These are phyloP conservation scores for Sclerotinia sclerotiorum DNA, from an alignment of 2,329 filamentous ascomycete species.

Conservation along the genomic window DNA sequence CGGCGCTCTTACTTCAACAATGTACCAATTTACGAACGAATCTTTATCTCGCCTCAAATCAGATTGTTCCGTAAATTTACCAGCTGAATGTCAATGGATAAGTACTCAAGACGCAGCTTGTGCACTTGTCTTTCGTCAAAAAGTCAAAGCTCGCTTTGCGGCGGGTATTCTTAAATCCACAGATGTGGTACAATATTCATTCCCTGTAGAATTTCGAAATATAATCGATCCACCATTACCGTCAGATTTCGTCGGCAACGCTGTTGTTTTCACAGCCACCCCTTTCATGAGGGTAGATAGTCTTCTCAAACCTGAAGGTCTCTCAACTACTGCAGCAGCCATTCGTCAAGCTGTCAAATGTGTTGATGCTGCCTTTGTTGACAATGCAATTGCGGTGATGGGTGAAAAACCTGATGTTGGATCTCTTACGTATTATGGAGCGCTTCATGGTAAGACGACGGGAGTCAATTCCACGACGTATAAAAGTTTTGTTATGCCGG, in stretches of 20 bases:
- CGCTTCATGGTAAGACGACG: neutral
- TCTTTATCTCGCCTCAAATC: neutral
- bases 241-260: neutral
- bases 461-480: neutral
- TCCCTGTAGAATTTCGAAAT: neutral
- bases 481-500: neutral
- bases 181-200: neutral
- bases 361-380: neutral
- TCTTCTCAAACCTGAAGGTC: neutral
- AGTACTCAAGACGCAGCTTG: constrained; percentile 1
- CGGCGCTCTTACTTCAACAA: neutral
- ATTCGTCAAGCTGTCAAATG: neutral
- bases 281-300: neutral
- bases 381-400: constrained; percentile 8
- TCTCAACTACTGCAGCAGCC: neutral
- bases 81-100: neutral
- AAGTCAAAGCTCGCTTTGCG: neutral
- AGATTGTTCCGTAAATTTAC: neutral
- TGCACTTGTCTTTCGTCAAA: neutral
- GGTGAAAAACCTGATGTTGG: neutral
- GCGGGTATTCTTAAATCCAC: neutral
- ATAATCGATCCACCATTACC: neutral
- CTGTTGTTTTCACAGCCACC: neutral
- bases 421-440: neutral
- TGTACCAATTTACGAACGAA: neutral